Evolutionary conservation across 2,329 filamentous ascomycete genomes (phyloP).

Genomic region (Trichoderma arundinaceum): DNA sequence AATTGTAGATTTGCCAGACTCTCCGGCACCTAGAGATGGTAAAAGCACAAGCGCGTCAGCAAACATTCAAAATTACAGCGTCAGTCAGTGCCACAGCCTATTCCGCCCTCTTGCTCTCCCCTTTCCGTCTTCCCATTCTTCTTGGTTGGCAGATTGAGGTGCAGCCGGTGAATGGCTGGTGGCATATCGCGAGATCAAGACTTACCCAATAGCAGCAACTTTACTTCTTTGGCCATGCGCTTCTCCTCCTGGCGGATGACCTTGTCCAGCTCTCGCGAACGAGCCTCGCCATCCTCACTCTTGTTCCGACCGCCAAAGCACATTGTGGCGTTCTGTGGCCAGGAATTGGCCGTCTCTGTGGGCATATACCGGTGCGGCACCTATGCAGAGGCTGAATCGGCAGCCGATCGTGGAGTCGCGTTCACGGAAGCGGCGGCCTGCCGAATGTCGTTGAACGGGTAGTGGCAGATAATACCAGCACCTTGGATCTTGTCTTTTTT

Average conservation of each 20-base stretch:
- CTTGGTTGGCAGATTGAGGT: too few species aligned
- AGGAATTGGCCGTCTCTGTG: slow-evolving; percentile 6
- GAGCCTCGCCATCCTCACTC: slow-evolving; percentile 55
- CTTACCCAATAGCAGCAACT: slow-evolving; percentile 86
- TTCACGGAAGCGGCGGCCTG: slow-evolving; percentile 8
- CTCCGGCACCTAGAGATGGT: slow-evolving; percentile 80
- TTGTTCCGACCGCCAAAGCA: slow-evolving; percentile 66
- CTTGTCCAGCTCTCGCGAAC: slow-evolving; percentile 82
- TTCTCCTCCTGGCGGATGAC: slow-evolving; percentile 87
- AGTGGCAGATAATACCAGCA: slow-evolving; percentile 5
- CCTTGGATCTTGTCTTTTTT: neutral
- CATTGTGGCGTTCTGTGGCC: slow-evolving; percentile 50
- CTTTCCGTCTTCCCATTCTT: neutral
- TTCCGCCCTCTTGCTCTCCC: slow-evolving; percentile 50
- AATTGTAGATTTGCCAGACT: slow-evolving; percentile 91
- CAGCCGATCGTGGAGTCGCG: slow-evolving; percentile 18
- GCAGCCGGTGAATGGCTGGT: neutral
- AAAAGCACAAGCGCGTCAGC: neutral
- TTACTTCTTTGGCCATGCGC: slow-evolving; percentile 83
- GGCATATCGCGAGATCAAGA: slow-evolving; percentile 12
- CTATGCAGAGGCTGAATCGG: slow-evolving; percentile 7
- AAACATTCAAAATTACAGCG: slow-evolving; percentile 64
- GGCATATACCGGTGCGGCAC: neutral
- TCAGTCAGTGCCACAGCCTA: slow-evolving; percentile 75
- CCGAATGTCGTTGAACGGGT: slow-evolving; percentile 4